These are phyloP conservation scores for Exophiala mesophila DNA, from an alignment of 2,329 filamentous ascomycete genomes.

Conservation along the genomic window DNA sequence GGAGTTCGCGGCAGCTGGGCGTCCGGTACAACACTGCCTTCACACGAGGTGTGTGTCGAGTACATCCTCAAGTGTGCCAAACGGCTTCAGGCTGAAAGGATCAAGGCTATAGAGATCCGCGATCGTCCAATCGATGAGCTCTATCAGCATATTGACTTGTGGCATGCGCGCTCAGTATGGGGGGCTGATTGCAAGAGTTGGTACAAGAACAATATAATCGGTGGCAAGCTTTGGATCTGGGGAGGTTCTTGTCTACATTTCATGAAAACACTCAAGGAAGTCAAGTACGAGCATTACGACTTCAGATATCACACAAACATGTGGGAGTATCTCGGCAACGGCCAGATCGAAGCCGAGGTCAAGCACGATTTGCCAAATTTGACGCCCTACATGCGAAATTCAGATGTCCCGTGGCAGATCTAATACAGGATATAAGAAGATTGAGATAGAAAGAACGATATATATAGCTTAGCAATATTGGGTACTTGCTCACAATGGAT, in stretches of 20 bases:
- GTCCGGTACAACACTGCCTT: conserved; percentile 9
- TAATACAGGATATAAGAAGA: too few relatives aligned
- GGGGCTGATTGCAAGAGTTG: conserved; percentile 16
- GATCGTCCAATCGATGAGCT: conserved; percentile 10
- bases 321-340: conserved; percentile 17
- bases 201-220: conserved; percentile 5
- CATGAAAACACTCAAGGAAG: conserved; percentile 17
- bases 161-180: conserved; percentile 13
- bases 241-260: conserved; percentile 15
- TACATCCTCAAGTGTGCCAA: conserved; percentile 15
- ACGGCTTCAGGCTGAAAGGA: conserved; percentile 13
- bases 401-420: conserved; percentile 12
- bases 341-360: conserved; percentile 13
- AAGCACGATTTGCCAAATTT: conserved; percentile 7
- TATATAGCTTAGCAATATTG: too few relatives aligned
- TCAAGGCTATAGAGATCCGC: conserved; percentile 12
- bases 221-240: conserved; percentile 13
- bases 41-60: conserved; percentile 11
- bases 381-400: conserved; percentile 12
- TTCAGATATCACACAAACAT: conserved; percentile 13
- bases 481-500: too few relatives aligned
- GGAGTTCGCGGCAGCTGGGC: conserved; percentile 4
- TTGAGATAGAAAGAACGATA: too few relatives aligned
- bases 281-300: conserved; percentile 16
- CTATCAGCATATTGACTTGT: conserved; percentile 16